phyloP scores from a whole-genome alignment of 768 basidiomycete genomes.

The Pholiota molesta region DNA sequence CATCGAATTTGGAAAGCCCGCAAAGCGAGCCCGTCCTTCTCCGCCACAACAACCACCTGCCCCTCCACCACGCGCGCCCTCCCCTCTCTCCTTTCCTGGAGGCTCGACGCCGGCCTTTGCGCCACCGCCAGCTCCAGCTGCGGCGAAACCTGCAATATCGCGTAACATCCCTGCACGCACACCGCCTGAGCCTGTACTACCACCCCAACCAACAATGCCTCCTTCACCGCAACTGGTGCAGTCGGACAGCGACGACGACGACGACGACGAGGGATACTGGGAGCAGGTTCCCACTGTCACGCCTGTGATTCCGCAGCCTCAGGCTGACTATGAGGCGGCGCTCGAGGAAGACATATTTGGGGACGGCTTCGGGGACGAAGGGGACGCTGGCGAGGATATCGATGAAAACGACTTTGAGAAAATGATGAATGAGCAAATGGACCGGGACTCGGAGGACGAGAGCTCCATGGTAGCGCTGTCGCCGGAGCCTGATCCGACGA shows the following conservation, averaged over 20 bases:
- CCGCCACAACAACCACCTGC: conserved; percentile 9
- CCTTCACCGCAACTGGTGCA: neutral
- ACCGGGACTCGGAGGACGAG: conserved; percentile 48
- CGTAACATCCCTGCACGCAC: conserved; percentile 2
- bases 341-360: conserved; percentile 31
- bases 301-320: conserved; percentile 5
- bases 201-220: conserved; percentile 2
- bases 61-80: conserved; percentile 11
- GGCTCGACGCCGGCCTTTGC: conserved; percentile 6
- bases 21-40: conserved; percentile 17
- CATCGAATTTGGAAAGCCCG: conserved; percentile 17
- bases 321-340: conserved; percentile 18
- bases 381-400: conserved; percentile 32
- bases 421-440: conserved; percentile 41
- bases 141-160: neutral
- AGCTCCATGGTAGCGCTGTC: conserved; percentile 46
- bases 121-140: conserved; percentile 14
- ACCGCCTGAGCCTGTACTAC: neutral
- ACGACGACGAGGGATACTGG: conserved; percentile 48
- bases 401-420: conserved; percentile 42
- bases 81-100: conserved; percentile 18
- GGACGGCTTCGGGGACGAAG: conserved; percentile 19
- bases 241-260: conserved; percentile 20
- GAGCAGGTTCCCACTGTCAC: conserved; percentile 39
- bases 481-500: conserved; percentile 33